Conservation (phyloP, 805 yeast genomes). For the Candida peoriensis region DNA sequence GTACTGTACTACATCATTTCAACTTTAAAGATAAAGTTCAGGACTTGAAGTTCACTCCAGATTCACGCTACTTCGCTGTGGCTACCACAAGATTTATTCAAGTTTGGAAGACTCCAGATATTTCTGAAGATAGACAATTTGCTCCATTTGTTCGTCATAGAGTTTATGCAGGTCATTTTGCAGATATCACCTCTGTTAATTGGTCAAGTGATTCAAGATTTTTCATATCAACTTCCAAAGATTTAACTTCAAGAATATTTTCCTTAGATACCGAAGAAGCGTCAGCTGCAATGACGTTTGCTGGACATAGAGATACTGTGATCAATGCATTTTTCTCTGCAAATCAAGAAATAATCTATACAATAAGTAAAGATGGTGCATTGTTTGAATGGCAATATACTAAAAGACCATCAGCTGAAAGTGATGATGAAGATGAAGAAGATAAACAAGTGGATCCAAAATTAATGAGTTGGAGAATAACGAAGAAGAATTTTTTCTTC, state of each 20-base stretch:
- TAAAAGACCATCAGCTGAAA: constrained; percentile 42
- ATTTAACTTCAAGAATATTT: constrained; percentile 81
- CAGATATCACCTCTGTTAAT: constrained; percentile 67
- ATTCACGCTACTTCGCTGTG: constrained; percentile 82
- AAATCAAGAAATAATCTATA: constrained; percentile 86
- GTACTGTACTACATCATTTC: constrained; percentile 89
- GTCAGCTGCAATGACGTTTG: constrained; percentile 76
- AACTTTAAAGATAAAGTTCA: constrained; percentile 78
- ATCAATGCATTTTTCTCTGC: constrained; percentile 80
- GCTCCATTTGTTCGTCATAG: constrained; percentile 93
- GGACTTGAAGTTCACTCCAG: constrained; percentile 80
- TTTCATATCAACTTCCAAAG: constrained; percentile 80
- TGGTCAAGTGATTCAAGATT: constrained; percentile 94
- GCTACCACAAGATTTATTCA: constrained; percentile 81
- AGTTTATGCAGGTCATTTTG: constrained; percentile 88
- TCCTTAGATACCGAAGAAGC: constrained; percentile 68
- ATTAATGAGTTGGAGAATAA: constrained; percentile 73
- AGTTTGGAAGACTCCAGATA: constrained; percentile 88
- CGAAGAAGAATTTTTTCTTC: constrained; percentile 67
- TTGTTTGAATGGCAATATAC: constrained; percentile 87
- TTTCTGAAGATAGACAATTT: constrained; percentile 81
- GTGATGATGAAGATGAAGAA: constrained; percentile 37
- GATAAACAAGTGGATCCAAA: constrained; percentile 35
- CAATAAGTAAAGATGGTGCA: constrained; percentile 93
- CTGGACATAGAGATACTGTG: constrained; percentile 91